Evolutionary conservation across 306 rosid genomes (phyloP).

Genomic region (Corylus avellana): DNA sequence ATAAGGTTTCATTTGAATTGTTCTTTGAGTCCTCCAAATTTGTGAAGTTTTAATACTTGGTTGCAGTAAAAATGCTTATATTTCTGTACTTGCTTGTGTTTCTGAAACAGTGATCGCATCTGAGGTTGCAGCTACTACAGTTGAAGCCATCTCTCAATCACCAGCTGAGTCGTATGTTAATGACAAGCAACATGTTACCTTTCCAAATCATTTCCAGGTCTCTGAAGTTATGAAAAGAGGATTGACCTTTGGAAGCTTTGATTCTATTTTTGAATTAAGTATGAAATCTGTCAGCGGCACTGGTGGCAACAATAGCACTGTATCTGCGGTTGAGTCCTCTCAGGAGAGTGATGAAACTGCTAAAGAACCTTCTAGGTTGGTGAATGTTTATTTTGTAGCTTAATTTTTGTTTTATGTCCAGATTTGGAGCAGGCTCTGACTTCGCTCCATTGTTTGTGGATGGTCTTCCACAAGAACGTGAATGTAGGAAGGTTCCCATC

Average conservation of each 20-base stretch:
- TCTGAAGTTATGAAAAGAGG: slow-evolving; percentile 66
- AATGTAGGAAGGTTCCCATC: background rate
- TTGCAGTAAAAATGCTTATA: background rate
- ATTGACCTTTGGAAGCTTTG: slow-evolving; percentile 82
- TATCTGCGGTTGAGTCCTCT: slow-evolving; percentile 41
- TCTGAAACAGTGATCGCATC: slow-evolving; percentile 47
- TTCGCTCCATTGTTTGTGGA: background rate
- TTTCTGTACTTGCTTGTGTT: slow-evolving; percentile 23
- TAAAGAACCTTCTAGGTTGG: slow-evolving; percentile 63
- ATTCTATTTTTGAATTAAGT: slow-evolving; percentile 32
- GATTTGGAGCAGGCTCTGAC: background rate
- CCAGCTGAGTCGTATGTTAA: slow-evolving; percentile 35
- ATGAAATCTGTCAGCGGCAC: slow-evolving; percentile 38
- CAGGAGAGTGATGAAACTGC: slow-evolving; percentile 38
- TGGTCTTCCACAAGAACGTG: background rate
- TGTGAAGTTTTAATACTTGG: background rate
- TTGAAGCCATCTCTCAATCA: slow-evolving; percentile 36
- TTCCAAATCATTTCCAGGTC: slow-evolving; percentile 80
- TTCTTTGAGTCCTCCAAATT: background rate
- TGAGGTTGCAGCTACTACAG: slow-evolving; percentile 47
- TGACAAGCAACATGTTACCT: slow-evolving; percentile 57
- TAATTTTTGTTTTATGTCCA: slow-evolving; percentile 12
- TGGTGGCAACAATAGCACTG: slow-evolving; percentile 31
- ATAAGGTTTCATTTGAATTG: background rate
- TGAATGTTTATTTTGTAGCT: slow-evolving; percentile 29